Percentiles rank a stretch among this genome's conserved stretches.
These are phyloP conservation scores for Rhynchosporium secalis DNA, from an alignment of 2,329 filamentous ascomycete species.

Conservation along the genomic window DNA sequence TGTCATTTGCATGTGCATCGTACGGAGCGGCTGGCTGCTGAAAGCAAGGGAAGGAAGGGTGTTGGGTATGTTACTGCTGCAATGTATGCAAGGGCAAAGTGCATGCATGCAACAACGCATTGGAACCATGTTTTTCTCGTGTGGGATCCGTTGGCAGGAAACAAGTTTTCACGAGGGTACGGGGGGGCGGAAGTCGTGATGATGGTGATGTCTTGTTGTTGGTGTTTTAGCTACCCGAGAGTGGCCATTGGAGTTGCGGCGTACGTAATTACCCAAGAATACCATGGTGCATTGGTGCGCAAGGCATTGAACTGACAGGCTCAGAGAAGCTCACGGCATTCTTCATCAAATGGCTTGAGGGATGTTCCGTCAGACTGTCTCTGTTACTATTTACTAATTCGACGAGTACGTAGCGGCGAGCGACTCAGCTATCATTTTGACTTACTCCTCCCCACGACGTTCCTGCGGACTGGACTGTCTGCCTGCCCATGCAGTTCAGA, in stretches of 20 bases:
- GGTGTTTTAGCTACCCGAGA: not conserved
- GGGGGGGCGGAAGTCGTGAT: not conserved
- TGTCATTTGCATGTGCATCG: too few relatives aligned
- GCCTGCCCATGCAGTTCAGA: not conserved
- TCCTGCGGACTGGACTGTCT: conserved; percentile 8
- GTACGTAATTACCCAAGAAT: not conserved
- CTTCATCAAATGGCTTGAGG: not conserved
- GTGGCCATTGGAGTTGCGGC: not conserved
- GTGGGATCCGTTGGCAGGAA: not conserved
- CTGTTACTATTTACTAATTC: not conserved
- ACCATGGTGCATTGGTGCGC: too few relatives aligned
- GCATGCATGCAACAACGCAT: conserved; percentile 6
- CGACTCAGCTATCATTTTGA: conserved; percentile 4
- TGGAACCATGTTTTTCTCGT: conserved; percentile 9
- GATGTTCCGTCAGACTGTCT: not conserved
- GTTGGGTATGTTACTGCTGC: not conserved
- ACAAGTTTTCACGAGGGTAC: not conserved
- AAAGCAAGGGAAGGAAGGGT: conserved; percentile 3
- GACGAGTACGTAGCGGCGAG: not conserved
- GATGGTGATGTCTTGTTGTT: conserved; percentile 2
- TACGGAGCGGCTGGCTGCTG: conserved; percentile 1
- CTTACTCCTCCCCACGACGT: not conserved
- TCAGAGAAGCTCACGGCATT: not conserved
- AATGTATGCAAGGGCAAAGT: conserved; percentile 1
- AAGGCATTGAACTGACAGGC: too few relatives aligned